Base-by-base conservation (phyloP, 2,329 filamentous ascomycete species). In the Cladosporium halotolerans region DNA sequence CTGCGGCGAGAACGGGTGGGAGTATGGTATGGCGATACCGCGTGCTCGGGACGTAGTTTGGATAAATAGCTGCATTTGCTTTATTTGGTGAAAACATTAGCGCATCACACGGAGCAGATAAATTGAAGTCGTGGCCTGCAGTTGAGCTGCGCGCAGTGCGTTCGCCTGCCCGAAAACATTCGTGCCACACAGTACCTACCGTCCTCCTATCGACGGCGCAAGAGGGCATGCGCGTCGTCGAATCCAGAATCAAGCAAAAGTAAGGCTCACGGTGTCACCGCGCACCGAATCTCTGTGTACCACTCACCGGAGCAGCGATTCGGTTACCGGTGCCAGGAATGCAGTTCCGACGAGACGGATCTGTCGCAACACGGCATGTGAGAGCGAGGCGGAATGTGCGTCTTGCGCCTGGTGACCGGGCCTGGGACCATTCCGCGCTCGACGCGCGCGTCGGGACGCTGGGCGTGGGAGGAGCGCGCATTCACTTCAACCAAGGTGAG, bases 231-330 rank as follows among this genome's bases (percentile, higher is more conserved):
- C 48, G 48, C 48, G 39, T 43, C 48, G 48, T 51, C 48, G 19
- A 19, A 51, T 39, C 8, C 28, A 51, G 48, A 43, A 44, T 32
- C 9, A 19, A 16, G 40, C 48, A 43, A 38, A 51, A 38, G 48
- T 43, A 51, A 44, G 48, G 48, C 48, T 51, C 48, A 51, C 41
- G 18, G 48, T 51, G 48, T 31, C 10, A 51, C 48, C 14, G 48
- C 40, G 48, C 48, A 51, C 48, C 36, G 47, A 50, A 50, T 50
- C 47, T 42, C 38, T 32, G 47, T 43, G 47, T 41, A 42, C 47
- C 47, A 33, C n/a, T 28, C 38, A 42, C 40, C 36, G 34, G 47
- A 31, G 32, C n/a, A 42, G 38, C 47, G 46, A 49, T 42, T 42
- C 40, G 40, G 40, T 41, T 13, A 19, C n/a, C 34, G 36, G 46